Percentiles rank a stretch among this genome's conserved stretches.
These are phyloP conservation scores for Drechslerella stenobrocha DNA, from an alignment of 2,329 filamentous ascomycete genomes.

Conservation along the genomic window DNA sequence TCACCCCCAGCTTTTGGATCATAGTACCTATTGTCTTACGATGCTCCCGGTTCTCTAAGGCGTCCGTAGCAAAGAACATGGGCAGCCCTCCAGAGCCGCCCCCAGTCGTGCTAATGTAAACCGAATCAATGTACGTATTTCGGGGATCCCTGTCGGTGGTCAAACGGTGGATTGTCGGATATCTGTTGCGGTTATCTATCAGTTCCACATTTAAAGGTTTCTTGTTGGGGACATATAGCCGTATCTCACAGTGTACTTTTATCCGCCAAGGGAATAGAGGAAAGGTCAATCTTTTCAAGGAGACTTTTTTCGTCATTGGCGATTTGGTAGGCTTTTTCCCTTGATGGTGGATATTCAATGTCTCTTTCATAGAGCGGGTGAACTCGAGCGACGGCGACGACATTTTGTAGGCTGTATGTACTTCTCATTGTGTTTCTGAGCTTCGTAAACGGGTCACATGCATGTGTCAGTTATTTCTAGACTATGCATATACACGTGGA, in stretches of 20 bases:
- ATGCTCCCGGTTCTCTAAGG: conserved; percentile 57
- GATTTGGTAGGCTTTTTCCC: conserved; percentile 17
- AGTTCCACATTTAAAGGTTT: not conserved
- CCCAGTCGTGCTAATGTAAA: conserved; percentile 58
- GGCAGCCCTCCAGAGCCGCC: conserved; percentile 53
- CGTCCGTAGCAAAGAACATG: conserved; percentile 57
- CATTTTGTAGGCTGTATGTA: too few species aligned
- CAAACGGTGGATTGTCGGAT: conserved; percentile 55
- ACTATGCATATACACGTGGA: too few species aligned
- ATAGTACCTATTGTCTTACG: conserved; percentile 55
- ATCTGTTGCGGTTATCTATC: conserved; percentile 52
- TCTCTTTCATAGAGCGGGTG: conserved; percentile 31
- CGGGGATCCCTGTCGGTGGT: conserved; percentile 53
- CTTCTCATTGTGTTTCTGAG: too few species aligned
- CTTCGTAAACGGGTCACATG: too few species aligned
- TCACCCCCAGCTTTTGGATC: conserved; percentile 53
- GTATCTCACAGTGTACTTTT: conserved; percentile 33
- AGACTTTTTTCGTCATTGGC: conserved; percentile 1
- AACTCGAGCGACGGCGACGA: conserved; percentile 27
- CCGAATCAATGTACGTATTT: conserved; percentile 55
- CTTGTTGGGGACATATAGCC: not conserved
- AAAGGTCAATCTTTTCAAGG: conserved; percentile 14
- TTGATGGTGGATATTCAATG: conserved; percentile 32
- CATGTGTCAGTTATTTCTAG: too few species aligned
- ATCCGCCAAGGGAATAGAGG: conserved; percentile 11